A percentile compares a stretch with the other conserved stretches of the same genome.
phyloP scores from a whole-genome alignment of 805 yeast species.

The Metschnikowia vanudenii region DNA sequence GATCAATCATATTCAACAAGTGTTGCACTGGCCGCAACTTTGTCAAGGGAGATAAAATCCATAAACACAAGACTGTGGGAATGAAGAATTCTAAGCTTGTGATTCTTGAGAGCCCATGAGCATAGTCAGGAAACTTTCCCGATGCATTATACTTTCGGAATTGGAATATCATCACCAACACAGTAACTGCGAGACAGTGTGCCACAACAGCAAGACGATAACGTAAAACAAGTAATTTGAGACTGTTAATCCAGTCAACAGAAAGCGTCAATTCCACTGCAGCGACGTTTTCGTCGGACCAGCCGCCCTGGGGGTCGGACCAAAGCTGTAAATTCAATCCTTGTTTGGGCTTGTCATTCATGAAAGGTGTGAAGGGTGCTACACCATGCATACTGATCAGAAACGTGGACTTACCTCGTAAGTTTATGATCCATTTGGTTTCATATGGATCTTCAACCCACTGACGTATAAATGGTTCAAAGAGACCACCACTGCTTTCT shows the following conservation, averaged over 20 bases:
- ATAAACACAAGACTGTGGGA: conserved; percentile 23
- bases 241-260: conserved; percentile 57
- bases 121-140: conserved; percentile 30
- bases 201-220: conserved; percentile 75
- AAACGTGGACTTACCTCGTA: conserved; percentile 33
- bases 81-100: conserved; percentile 22
- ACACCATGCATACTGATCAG: conserved; percentile 54
- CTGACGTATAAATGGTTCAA: conserved; percentile 69
- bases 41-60: conserved; percentile 40
- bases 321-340: conserved; percentile 41
- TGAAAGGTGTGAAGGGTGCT: conserved; percentile 67
- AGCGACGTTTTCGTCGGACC: conserved; percentile 20
- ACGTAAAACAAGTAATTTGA: conserved; percentile 68
- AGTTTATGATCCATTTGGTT: conserved; percentile 72
- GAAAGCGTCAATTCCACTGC: conserved; percentile 39
- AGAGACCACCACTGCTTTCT: conserved; percentile 24
- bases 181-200: conserved; percentile 61
- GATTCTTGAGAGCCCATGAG: conserved; percentile 37
- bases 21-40: conserved; percentile 35
- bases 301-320: conserved; percentile 36
- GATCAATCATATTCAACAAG: conserved; percentile 49
- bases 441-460: conserved; percentile 64
- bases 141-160: conserved; percentile 33
- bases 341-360: conserved; percentile 16
- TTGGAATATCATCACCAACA: conserved; percentile 55